Evolutionary conservation across 2,329 filamentous ascomycete genomes (phyloP), one percentile per base, ranked within the genome.

Genomic region (Coniochaeta hoffmannii): DNA sequence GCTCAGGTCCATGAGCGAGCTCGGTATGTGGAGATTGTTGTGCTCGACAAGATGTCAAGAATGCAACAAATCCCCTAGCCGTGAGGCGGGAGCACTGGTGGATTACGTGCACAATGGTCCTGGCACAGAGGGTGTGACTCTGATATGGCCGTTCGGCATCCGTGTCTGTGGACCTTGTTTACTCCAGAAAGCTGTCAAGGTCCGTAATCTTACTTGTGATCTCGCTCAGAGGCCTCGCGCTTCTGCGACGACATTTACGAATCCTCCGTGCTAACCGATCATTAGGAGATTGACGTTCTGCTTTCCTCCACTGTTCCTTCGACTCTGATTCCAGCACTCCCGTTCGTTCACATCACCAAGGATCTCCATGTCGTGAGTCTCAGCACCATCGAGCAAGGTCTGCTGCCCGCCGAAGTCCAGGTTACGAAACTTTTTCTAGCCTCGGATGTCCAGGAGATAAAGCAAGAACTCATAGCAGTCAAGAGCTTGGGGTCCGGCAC

Each of bases 1-100:
- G 28, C 75, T 93, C 52, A 72, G 74, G 53, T 79, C 77, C 56
- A 81, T 79, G 65, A 81, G 81, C 41, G 89, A 94, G 69, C 73
- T 89, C 60, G 81, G 86, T 41, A 92, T 92, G 88, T 90, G 89
- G 81, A 81, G 80, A 64, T 73, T 94, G 53, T 76, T 83, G 34
- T 85, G 82, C 68, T 79, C 81, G 50, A 73, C 66, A 30, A 70
- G 66, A 55, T 95, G 90, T 68, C 85, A 92, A 64, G 82, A 85
- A 61, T 94, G 90, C 69, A 73, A 71, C 54, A 81, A 75, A 58
- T 63, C 60, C 52, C 68, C 65, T 59, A 44, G 55, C 64, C 56
- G 19, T 55, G 58, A 56, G 58, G 58, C 49, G 41, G 60, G 54
- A 58, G 64, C 56, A 58, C 65, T 57, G 62, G 68, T 58, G 65